These are phyloP conservation scores for Fomitopsis pinicola DNA, from an alignment of 1,284 basidiomycete genomes.

Conservation along the genomic window DNA sequence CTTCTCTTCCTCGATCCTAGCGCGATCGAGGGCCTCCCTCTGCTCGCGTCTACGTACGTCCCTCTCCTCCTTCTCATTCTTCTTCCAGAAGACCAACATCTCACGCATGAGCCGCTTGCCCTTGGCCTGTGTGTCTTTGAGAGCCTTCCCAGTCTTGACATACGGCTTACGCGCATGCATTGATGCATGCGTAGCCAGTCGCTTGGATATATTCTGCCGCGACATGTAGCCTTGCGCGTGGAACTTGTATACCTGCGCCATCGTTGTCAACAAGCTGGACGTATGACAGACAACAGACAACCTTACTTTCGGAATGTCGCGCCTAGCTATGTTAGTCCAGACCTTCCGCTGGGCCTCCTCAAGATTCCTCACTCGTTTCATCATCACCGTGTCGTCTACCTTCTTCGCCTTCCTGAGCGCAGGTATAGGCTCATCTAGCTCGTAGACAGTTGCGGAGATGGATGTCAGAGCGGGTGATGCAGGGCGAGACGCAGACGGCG, in stretches of 20 bases:
- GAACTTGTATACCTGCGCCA: constrained; percentile 73
- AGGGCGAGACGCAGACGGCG: constrained; percentile 46
- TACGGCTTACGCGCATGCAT: constrained; percentile 81
- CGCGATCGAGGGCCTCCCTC: constrained; percentile 86
- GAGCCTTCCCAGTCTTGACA: constrained; percentile 76
- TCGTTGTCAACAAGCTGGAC: not conserved
- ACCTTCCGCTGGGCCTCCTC: constrained; percentile 85
- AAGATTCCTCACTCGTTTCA: constrained; percentile 68
- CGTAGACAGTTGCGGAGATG: constrained; percentile 59
- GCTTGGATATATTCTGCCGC: constrained; percentile 65
- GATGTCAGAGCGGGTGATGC: constrained; percentile 55
- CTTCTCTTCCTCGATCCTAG: constrained; percentile 94
- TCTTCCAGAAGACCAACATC: constrained; percentile 97
- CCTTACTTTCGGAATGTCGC: constrained; percentile 77
- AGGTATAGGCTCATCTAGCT: constrained; percentile 63
- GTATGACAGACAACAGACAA: not conserved
- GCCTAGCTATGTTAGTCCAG: constrained; percentile 80
- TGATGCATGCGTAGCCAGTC: constrained; percentile 74
- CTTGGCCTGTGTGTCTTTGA: constrained; percentile 87
- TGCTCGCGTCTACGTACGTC: constrained; percentile 93
- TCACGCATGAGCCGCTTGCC: constrained; percentile 88
- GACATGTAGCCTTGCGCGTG: constrained; percentile 63
- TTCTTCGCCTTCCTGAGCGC: constrained; percentile 71
- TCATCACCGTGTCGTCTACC: constrained; percentile 64
- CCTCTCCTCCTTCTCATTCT: constrained; percentile 95